Conservation (phyloP, 73 alveolate species). For the Paramecium primaurelia region DNA sequence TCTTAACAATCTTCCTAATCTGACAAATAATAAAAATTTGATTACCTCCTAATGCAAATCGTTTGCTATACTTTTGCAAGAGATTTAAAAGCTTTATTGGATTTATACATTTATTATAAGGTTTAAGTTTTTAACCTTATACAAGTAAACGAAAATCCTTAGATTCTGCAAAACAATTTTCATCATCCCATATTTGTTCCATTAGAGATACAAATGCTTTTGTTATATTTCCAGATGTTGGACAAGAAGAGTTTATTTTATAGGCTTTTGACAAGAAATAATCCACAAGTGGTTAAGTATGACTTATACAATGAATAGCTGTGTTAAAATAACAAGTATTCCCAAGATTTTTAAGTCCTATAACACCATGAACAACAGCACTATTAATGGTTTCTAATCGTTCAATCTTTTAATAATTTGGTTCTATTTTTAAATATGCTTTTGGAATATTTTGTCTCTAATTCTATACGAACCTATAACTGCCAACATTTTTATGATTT, state of each 20-base stretch:
- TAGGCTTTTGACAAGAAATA: conserved; percentile 67
- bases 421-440: not conserved
- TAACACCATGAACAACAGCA: conserved; percentile 60
- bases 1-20: conserved; percentile 76
- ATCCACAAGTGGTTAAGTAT: conserved; percentile 71
- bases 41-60: conserved; percentile 24
- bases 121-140: not conserved
- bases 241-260: conserved; percentile 61
- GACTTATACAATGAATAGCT: conserved; percentile 79
- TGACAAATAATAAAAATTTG: not conserved
- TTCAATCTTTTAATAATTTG: not conserved
- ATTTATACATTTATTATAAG: not conserved
- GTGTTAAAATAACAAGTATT: conserved; percentile 81
- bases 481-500: not conserved
- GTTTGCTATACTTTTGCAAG: not conserved
- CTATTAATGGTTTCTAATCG: conserved; percentile 3
- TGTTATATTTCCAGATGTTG: conserved; percentile 67
- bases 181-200: conserved; percentile 67
- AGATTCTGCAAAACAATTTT: not conserved
- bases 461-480: not conserved
- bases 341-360: conserved; percentile 76
- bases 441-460: not conserved
- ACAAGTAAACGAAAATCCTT: not conserved
- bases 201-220: conserved; percentile 61
- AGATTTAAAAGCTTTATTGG: not conserved